Base-by-base conservation (phyloP, 2,329 filamentous ascomycete species). In the Talaromyces sp. region DNA sequence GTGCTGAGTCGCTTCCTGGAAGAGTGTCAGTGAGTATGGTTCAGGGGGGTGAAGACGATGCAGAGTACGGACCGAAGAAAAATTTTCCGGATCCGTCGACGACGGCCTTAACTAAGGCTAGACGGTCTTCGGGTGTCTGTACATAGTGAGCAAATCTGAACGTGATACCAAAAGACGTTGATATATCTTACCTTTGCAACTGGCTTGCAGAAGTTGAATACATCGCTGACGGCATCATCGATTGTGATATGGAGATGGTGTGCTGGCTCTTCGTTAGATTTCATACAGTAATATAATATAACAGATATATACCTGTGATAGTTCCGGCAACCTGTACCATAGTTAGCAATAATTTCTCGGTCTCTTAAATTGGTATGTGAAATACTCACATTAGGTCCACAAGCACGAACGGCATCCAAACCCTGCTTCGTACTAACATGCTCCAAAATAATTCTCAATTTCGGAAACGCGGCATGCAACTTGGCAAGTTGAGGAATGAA, bases 351-450 rank as follows among this genome's bases (percentile, higher is more conserved):
- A 13, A n/a, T 43, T 45, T 2, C 8, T 13, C n/a, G n/a, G 35
- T 8, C 10, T 6, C 4, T 13, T 2, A 7, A 10, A 10, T 5
- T 14, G 19, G 4, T 45, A 33, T 31, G 14, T 60, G 14, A 13
- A 62, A 4, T 37, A 39, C 61, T 48, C 56, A 67, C 94, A 3
- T 86, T 90, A 19, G 88, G 85, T 0, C 92, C 92, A 72, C 92
- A 96, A 14, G 85, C 82, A 68, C 85, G 84, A 41, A 97, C 93
- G 0, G 92, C 88, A 68, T 90, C 86, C 4, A 97, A 82, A 0
- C 93, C 93, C 0, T 90, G 91, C 1, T 87, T 88, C 0, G 92
- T 96, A 11, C 92, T 93, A 82, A 92, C 96, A 80, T 97, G 93
- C 81, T 97, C 91, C 56, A 95, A 77, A 48, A 91, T 76, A 48